A percentile compares a stretch with the other conserved stretches of the same genome.
These are phyloP conservation scores for Chlamydomonas applanata DNA, from an alignment of 139 green algal species.

Conservation along the genomic window DNA sequence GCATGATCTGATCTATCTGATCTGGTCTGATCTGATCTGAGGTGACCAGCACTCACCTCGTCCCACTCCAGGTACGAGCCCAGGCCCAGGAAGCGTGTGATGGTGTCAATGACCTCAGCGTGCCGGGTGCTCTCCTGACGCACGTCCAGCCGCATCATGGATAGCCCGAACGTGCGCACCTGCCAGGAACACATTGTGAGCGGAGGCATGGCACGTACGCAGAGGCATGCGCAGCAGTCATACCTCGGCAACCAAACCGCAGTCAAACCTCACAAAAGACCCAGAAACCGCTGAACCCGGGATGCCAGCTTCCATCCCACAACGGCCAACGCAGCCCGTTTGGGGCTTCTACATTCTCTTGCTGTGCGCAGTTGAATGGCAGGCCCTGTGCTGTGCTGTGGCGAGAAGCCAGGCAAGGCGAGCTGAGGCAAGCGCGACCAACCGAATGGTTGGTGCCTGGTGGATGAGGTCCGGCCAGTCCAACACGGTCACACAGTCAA, in stretches of 20 bases:
- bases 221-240: background rate
- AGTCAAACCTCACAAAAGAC: no score
- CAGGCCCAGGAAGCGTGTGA: conserved; percentile 84
- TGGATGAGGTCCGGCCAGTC: no score
- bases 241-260: no score
- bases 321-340: background rate
- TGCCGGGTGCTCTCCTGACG: conserved; percentile 78
- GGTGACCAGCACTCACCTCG: conserved; percentile 57
- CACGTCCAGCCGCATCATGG: conserved; percentile 89
- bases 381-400: no score
- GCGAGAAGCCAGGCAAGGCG: no score
- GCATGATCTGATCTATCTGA: no score
- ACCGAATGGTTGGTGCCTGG: no score
- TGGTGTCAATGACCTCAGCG: conserved; percentile 79
- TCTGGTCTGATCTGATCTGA: no score
- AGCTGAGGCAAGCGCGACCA: no score
- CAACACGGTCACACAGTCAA: no score
- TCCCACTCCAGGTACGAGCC: conserved; percentile 83
- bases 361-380: no score
- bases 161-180: conserved; percentile 81
- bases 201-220: background rate
- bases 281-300: no score
- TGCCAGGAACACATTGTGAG: conserved; percentile 11
- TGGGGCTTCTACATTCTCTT: background rate
- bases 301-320: background rate